These are phyloP conservation scores for Capsicum rhomboideum DNA, from an alignment of 257 asterid species.

Conservation along the genomic window DNA sequence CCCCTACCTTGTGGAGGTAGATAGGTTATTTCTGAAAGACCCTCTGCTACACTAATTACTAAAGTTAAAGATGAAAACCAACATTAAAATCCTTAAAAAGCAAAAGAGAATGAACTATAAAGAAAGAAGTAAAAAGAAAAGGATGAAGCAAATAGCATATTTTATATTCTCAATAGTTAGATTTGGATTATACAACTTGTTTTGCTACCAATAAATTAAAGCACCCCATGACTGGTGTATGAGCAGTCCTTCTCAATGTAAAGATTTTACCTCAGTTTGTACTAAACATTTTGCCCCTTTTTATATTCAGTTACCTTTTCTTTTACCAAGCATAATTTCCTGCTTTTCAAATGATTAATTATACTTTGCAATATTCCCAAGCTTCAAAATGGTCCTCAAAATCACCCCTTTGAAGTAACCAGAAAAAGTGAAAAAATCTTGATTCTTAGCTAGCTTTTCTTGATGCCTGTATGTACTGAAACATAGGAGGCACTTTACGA, in stretches of 20 bases:
- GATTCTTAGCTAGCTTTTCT: not conserved
- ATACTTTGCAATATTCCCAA: constrained; percentile 1
- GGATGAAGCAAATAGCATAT: not conserved
- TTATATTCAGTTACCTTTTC: not conserved
- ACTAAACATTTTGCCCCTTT: not conserved
- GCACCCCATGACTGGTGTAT: not conserved
- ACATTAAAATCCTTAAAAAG: not conserved
- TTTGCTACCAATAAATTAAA: not conserved
- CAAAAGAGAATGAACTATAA: not conserved
- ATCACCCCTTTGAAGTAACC: not conserved
- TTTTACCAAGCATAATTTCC: not conserved
- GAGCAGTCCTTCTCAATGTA: not conserved
- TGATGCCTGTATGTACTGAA: not conserved
- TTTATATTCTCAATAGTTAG: not conserved
- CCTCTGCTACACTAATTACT: not conserved
- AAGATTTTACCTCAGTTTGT: not conserved
- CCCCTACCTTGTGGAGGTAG: too few relatives aligned
- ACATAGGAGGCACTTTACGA: not conserved
- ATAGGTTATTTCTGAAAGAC: not conserved
- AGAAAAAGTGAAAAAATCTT: not conserved
- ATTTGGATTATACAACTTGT: not conserved
- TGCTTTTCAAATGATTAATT: not conserved
- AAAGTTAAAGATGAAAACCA: not conserved
- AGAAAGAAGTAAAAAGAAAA: not conserved
- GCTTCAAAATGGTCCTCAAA: constrained; percentile 10